Evolutionary conservation across 257 asterid species (phyloP), one percentile per base, ranked within the genome.

Genomic region (Parsonsia alboflavescens): DNA sequence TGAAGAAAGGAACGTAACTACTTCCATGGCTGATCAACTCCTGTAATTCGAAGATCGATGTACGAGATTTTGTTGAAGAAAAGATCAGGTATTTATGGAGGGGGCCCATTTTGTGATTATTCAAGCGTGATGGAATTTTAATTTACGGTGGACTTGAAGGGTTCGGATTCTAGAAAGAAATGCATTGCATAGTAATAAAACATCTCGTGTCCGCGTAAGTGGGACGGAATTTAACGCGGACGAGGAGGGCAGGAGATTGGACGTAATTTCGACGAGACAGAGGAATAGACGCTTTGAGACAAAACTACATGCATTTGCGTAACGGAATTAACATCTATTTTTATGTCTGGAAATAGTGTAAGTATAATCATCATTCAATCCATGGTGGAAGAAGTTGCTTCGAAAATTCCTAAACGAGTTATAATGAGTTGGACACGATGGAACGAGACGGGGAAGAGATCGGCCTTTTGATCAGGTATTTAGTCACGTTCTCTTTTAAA

Each of bases 171-270:
- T 26, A 10, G n/a, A 52, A 59, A 42, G n/a, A n/a, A n/a, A n/a
- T n/a, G n/a, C n/a, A n/a, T n/a, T n/a, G n/a, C n/a, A n/a, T n/a
- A n/a, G n/a, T n/a, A n/a, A n/a, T n/a, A n/a, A n/a, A n/a, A n/a
- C n/a, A n/a, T n/a, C n/a, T 22, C 53, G 77, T 21, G 68, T 62
- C 70, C 66, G 78, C 67, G 67, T 59, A 59, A 8, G 74, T 52
- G 74, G 45, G 76, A 33, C 39, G 39, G 39, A 33, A 24, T 28
- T 21, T 30, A 19, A 58, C 61, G 76, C 74, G 76, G 36, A 42
- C 24, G 26, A 61, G 59, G 66, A 7, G 7, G 46, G 9, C 9
- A 42, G 7, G 46, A 7, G 46, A 42, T 42, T 42, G 46, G 46
- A 7, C 5, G 9, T 42, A 10, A 50, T 52, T 52, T 52, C 2